Evolutionary conservation across 2,329 filamentous ascomycete genomes (phyloP).

Genomic region (Arthrinium phaeospermum): DNA sequence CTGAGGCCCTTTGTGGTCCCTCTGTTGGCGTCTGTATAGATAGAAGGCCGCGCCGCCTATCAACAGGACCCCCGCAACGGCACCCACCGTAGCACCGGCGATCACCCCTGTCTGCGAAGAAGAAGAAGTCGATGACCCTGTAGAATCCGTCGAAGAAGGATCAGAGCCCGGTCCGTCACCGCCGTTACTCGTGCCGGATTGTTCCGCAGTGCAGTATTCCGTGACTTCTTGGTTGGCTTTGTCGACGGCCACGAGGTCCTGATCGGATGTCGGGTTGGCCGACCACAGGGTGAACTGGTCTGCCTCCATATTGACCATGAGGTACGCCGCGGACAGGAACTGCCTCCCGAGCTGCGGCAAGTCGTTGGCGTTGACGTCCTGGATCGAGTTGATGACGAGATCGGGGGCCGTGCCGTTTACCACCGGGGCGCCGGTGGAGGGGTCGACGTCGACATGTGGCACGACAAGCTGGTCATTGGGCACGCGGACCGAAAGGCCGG

Average conservation of each 20-base stretch:
- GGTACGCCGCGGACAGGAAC: conserved; percentile 39
- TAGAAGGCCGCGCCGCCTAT: not conserved
- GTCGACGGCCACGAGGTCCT: conserved; percentile 24
- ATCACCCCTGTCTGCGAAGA: not conserved
- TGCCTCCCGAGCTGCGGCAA: conserved; percentile 34
- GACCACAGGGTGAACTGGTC: conserved; percentile 32
- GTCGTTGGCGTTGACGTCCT: conserved; percentile 30
- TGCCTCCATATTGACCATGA: conserved; percentile 38
- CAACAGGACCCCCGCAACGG: not conserved
- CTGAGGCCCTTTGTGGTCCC: not conserved
- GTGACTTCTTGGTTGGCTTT: not conserved
- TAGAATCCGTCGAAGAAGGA: no score
- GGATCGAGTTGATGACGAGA: conserved; percentile 33
- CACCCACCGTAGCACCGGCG: not conserved
- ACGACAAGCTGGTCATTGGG: not conserved
- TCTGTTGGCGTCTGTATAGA: not conserved
- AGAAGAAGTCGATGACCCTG: no score
- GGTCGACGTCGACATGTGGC: conserved; percentile 30
- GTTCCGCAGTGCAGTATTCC: not conserved
- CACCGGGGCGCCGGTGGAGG: conserved; percentile 23
- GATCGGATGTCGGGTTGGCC: conserved; percentile 22
- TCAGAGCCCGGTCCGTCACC: no score
- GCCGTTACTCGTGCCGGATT: no score
- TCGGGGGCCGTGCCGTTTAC: conserved; percentile 30
- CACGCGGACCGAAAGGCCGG: not conserved